A percentile compares a stretch with the other conserved stretches of the same genome.
These are phyloP conservation scores for Zymoseptoria crescenta DNA, from an alignment of 2,329 filamentous ascomycete genomes.

Conservation along the genomic window DNA sequence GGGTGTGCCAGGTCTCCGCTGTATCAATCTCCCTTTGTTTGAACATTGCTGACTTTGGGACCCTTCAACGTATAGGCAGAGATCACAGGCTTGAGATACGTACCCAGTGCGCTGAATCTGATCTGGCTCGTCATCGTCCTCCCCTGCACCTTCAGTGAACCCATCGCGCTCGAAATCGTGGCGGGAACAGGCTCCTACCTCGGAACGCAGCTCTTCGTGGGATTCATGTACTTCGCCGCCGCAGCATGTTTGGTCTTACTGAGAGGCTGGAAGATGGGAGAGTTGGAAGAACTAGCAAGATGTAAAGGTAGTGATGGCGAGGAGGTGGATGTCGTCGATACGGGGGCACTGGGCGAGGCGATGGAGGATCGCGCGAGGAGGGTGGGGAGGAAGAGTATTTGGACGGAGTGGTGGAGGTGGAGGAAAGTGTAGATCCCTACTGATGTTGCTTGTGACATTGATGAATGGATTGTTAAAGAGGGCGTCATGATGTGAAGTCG, in stretches of 20 bases:
- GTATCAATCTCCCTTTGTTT: too few relatives aligned
- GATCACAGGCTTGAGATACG: constrained; percentile 60
- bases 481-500: too few relatives aligned
- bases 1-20: too few relatives aligned
- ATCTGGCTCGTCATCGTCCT: constrained; percentile 64
- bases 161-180: constrained; percentile 50
- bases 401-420: constrained; percentile 25
- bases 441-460: background rate
- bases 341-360: constrained; percentile 16
- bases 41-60: too few relatives aligned
- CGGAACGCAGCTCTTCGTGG: constrained; percentile 52
- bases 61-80: constrained; percentile 43
- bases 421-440: constrained; percentile 21
- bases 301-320: constrained; percentile 21
- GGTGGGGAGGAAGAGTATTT: constrained; percentile 22
- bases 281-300: constrained; percentile 38
- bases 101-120: constrained; percentile 62
- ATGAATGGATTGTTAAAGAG: too few relatives aligned
- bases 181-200: constrained; percentile 45
- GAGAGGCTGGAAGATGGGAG: constrained; percentile 53
- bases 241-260: constrained; percentile 48
- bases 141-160: constrained; percentile 57
- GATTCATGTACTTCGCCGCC: constrained; percentile 52
- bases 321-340: constrained; percentile 20
- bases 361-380: constrained; percentile 16